phyloP scores from a whole-genome alignment of 768 basidiomycete species.

The Ephemerocybe angulata region DNA sequence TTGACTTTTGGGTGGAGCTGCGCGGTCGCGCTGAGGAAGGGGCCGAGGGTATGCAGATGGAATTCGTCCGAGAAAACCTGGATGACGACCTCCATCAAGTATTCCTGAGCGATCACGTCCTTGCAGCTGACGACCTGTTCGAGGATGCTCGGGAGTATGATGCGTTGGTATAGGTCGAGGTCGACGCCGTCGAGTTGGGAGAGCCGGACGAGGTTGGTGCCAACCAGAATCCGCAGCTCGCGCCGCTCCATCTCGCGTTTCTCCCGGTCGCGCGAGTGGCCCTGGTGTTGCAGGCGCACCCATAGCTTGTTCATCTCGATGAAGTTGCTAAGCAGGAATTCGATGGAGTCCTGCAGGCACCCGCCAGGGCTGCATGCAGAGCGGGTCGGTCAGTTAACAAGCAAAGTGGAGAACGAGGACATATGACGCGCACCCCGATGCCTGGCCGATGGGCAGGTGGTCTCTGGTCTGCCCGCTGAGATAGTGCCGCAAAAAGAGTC shows the following conservation, averaged over 20 bases:
- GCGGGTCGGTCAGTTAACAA: not conserved
- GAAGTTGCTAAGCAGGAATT: conserved; percentile 96
- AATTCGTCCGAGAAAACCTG: conserved; percentile 99
- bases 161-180: conserved; percentile 81
- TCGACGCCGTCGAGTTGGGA: conserved; percentile 97
- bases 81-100: conserved; percentile 99
- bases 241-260: conserved; percentile 95
- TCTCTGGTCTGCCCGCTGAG: conserved; percentile 96
- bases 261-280: conserved; percentile 94
- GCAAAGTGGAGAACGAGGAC: conserved; percentile 3
- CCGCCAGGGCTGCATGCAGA: conserved; percentile 66
- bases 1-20: conserved; percentile 97
- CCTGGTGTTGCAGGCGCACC: conserved; percentile 97
- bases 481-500: conserved; percentile 93
- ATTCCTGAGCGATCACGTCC: conserved; percentile 98
- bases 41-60: conserved; percentile 92
- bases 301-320: conserved; percentile 99
- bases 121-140: conserved; percentile 99
- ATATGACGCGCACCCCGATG: conserved; percentile 60
- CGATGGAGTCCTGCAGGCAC: conserved; percentile 91
- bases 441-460: conserved; percentile 84
- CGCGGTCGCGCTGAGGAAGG: conserved; percentile 93
- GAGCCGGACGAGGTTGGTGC: conserved; percentile 94
- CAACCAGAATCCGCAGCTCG: conserved; percentile 93
- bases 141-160: conserved; percentile 86